Evolutionary conservation across 2,329 filamentous ascomycete genomes (phyloP).

Genomic region (Nigrospora osmanthi): DNA sequence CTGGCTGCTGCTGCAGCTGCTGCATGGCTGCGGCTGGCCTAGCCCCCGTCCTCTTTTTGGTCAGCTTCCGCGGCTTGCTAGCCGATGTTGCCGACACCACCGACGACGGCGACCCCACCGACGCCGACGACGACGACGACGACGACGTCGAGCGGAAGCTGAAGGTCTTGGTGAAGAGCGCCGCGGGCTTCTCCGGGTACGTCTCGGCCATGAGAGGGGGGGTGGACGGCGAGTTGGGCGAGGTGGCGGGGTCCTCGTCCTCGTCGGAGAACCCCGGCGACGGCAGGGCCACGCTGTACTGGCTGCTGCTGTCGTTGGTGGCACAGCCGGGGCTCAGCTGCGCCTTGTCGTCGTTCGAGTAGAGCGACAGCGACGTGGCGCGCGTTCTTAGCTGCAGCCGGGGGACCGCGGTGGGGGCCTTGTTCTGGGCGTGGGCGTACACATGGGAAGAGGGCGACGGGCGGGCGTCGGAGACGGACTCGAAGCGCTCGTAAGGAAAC

Average conservation of each 20-base stretch:
- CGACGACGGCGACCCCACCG: background rate
- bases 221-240: slow-evolving; percentile 18
- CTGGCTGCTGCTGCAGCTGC: no score
- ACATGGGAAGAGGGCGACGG: slow-evolving; percentile 7
- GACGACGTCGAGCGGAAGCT: slow-evolving; percentile 13
- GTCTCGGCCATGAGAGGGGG: slow-evolving; percentile 12
- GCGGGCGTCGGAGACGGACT: slow-evolving; percentile 9
- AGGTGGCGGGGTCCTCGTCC: slow-evolving; percentile 12
- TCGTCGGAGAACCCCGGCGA: slow-evolving; percentile 18
- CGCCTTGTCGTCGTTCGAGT: slow-evolving; percentile 16
- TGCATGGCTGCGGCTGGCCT: no score
- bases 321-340: background rate
- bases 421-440: background rate
- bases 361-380: slow-evolving; percentile 21
- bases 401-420: slow-evolving; percentile 6
- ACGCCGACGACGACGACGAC: slow-evolving; percentile 4
- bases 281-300: slow-evolving; percentile 15
- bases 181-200: slow-evolving; percentile 13
- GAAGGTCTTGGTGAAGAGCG: slow-evolving; percentile 15
- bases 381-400: slow-evolving; percentile 16
- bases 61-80: background rate
- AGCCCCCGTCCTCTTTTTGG: slow-evolving; percentile 1
- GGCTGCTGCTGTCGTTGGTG: slow-evolving; percentile 10
- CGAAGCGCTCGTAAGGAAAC: slow-evolving; percentile 18
- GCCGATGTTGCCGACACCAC: background rate